Conservation (phyloP, 169 alveolate species). For the Eimeria brunetti region DNA sequence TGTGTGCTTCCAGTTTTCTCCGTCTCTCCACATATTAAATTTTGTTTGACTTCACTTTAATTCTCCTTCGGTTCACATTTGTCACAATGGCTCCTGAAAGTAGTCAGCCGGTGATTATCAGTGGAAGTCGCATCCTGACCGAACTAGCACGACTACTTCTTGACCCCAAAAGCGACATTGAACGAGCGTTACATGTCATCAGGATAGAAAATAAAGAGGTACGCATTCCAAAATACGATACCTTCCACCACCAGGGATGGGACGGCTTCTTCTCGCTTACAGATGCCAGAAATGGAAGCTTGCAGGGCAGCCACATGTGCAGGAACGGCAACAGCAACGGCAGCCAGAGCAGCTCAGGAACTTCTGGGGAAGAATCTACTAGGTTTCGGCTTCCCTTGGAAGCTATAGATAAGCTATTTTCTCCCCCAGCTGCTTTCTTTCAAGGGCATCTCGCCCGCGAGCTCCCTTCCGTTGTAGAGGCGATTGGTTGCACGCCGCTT, state of each 20-base stretch:
- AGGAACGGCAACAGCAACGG: not conserved
- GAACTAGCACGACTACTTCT: not conserved
- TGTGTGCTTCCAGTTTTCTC: not conserved
- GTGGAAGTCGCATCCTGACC: constrained; percentile 15
- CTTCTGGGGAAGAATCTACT: not conserved
- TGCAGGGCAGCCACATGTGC: not conserved
- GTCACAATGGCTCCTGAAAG: not conserved
- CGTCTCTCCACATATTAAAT: not conserved
- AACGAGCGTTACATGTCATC: not conserved
- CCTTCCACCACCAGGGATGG: constrained; percentile 45
- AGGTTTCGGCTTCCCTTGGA: not conserved
- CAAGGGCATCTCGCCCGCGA: constrained; percentile 38
- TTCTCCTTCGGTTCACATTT: not conserved
- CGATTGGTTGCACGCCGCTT: constrained; percentile 93
- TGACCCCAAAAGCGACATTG: not conserved
- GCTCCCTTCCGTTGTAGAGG: constrained; percentile 79
- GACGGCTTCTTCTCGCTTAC: not conserved
- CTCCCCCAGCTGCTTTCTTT: constrained; percentile 38
- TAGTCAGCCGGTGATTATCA: not conserved
- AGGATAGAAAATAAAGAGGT: not conserved
- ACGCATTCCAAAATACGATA: not conserved
- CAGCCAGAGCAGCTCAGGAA: not conserved
- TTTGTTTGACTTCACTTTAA: not conserved
- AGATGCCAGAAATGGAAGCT: not conserved
- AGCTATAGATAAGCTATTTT: not conserved